Evolutionary conservation across 1,139 yeast genomes (phyloP), one percentile per base, ranked within the genome.

Genomic region (Trichomonascaceae sp.): DNA sequence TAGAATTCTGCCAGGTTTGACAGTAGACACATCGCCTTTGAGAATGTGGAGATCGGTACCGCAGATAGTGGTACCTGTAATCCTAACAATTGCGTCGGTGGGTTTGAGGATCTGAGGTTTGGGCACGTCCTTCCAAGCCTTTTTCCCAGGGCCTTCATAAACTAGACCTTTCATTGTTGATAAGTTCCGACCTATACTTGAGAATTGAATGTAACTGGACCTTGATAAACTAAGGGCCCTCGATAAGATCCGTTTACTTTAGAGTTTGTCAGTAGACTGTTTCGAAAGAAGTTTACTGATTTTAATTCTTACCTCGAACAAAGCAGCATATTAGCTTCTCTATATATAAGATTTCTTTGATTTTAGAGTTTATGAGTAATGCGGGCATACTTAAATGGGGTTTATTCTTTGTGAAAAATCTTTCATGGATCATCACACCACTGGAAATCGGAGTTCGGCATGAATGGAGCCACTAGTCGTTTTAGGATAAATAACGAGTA

Each of bases 1-100:
- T 61, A 80, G 67, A 10, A 73, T 72, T 43, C 73, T 67, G 15
- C 76, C 73, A 19, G 74, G 67, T 13, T 71, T 64, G 70, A 79
- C 74, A 57, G 75, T 77, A 36, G 81, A 83, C n/a, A 74, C 77
- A 60, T 77, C 79, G 50, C 80, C 80, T 51, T 71, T 73, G 49
- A 72, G 54, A 70, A 77, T 76, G 59, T 77, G 81, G 47, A 77
- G 63, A 58, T 77, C 81, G 0, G 79, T 68, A 41, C 81, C 81
- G 61, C 81, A 77, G 47, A 77, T 76, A 2, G 80, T 76, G 3
- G 80, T 75, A 8, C 73, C 70, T 7, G 71, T 56, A 24, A 75
- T 60, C 58, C 74, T 75, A 56, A 78, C 71, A 48, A 77, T 66
- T 3, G 77, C 80, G 61, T 77, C 81, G 0, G 77, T 72, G 19